Conservation (phyloP, 495 filamentous ascomycete genomes). For the Letharia columbiana region DNA sequence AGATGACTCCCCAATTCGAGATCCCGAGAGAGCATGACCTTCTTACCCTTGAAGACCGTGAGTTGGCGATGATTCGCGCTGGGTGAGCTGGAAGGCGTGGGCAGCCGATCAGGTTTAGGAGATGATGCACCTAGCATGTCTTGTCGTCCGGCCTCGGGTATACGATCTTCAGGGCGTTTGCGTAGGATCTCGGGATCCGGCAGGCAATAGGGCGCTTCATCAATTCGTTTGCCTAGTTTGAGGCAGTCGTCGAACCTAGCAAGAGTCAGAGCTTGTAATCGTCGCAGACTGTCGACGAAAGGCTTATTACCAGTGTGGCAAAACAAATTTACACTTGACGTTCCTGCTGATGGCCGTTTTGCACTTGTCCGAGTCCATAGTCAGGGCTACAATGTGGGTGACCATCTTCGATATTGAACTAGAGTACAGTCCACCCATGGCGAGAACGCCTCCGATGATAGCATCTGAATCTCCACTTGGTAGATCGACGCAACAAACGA, state of each 20-base stretch:
- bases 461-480: constrained; percentile 85
- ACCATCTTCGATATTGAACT: constrained; percentile 57
- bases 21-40: constrained; percentile 54
- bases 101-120: constrained; percentile 49
- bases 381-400: constrained; percentile 85
- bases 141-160: constrained; percentile 47
- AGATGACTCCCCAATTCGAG: constrained; percentile 59
- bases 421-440: constrained; percentile 77
- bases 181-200: constrained; percentile 75
- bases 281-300: constrained; percentile 1
- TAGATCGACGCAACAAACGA: constrained; percentile 69
- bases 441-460: constrained; percentile 80
- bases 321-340: constrained; percentile 68
- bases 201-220: constrained; percentile 77
- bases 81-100: constrained; percentile 35
- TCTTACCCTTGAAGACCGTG: constrained; percentile 48
- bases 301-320: constrained; percentile 75
- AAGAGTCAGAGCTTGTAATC: constrained; percentile 22
- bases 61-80: constrained; percentile 30
- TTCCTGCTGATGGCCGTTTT: constrained; percentile 51
- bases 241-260: constrained; percentile 92
- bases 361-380: constrained; percentile 66
- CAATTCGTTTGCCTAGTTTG: constrained; percentile 77
- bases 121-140: constrained; percentile 68
- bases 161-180: constrained; percentile 42